Conservation (phyloP, 768 basidiomycete species). For the Suillus luteus region DNA sequence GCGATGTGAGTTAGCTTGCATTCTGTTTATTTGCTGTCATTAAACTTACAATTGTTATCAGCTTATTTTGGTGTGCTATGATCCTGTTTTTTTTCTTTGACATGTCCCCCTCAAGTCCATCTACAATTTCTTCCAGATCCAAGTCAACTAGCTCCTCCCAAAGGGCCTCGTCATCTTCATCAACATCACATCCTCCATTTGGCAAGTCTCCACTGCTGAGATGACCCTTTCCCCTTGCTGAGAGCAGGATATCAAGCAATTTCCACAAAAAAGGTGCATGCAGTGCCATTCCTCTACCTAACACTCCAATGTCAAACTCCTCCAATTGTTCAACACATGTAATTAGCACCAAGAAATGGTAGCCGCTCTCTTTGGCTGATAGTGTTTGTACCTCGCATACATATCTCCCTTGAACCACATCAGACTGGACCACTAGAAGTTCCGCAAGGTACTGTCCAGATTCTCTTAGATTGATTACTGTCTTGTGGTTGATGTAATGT, state of each 20-base stretch:
- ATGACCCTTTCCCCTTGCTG: background rate
- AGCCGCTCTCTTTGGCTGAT: background rate
- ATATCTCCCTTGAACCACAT: background rate
- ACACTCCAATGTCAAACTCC: background rate
- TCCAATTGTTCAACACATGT: background rate
- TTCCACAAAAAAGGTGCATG: background rate
- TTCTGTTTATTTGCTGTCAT: background rate
- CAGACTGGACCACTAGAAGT: background rate
- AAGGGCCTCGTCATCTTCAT: too few relatives aligned
- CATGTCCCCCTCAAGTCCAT: background rate
- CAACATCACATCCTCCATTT: too few relatives aligned
- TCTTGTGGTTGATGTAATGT: background rate
- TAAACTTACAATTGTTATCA: background rate
- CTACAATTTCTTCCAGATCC: too few relatives aligned
- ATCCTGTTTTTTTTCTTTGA: background rate
- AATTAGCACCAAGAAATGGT: background rate
- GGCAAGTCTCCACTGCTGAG: too few relatives aligned
- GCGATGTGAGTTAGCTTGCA: background rate
- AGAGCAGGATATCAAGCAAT: background rate
- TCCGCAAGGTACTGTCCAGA: background rate
- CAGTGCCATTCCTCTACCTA: background rate
- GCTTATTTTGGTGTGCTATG: background rate
- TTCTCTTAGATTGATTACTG: background rate
- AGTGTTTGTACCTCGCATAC: background rate
- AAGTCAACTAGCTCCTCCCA: too few relatives aligned